Evolutionary conservation across 768 basidiomycete genomes (phyloP).

Genomic region (Kwoniella shandongensis): DNA sequence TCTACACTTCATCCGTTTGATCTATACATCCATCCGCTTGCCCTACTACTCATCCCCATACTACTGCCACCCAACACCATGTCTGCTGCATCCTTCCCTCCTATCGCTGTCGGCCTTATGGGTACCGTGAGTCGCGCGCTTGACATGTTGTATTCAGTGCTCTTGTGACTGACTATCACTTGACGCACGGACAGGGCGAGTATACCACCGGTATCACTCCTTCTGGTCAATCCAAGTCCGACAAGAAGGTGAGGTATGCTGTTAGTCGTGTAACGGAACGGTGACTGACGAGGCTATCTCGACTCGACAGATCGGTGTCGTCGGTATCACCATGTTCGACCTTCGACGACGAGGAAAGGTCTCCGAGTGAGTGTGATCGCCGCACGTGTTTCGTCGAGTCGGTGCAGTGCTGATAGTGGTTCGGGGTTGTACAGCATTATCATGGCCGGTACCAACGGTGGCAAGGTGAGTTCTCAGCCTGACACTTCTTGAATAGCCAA

Average conservation of each 20-base stretch:
- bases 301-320: constrained; percentile 62
- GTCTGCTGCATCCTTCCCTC: constrained; percentile 31
- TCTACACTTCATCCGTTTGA: too few relatives aligned
- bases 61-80: constrained; percentile 10
- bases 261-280: not conserved
- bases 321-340: constrained; percentile 85
- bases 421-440: constrained; percentile 52
- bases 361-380: constrained; percentile 22
- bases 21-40: too few relatives aligned
- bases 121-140: constrained; percentile 39
- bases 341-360: constrained; percentile 80
- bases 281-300: constrained; percentile 2
- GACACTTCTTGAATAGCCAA: not conserved
- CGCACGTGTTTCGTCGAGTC: not conserved
- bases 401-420: not conserved
- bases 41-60: too few relatives aligned
- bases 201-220: constrained; percentile 95
- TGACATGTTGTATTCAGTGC: too few relatives aligned
- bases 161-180: not conserved
- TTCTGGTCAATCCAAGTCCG: constrained; percentile 87
- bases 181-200: constrained; percentile 63
- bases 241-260: constrained; percentile 71
- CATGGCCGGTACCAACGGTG: constrained; percentile 86
- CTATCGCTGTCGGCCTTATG: constrained; percentile 47
- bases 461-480: constrained; percentile 54